phyloP scores from a whole-genome alignment of 371 early-diverging fungal genomes.

The Quaeritorhiza haematococci region DNA sequence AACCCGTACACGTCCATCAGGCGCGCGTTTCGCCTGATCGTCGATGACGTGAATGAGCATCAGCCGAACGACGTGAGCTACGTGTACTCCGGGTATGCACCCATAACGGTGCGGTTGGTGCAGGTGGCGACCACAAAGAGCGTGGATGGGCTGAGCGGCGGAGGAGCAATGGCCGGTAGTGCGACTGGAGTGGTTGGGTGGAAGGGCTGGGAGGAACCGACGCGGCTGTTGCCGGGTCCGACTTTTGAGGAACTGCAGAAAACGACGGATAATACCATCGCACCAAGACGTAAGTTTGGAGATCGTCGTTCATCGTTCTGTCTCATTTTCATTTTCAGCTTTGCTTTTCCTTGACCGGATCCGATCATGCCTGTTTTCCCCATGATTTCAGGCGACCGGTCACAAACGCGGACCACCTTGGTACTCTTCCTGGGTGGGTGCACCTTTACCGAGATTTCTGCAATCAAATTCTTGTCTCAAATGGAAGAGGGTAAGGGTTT shows the following conservation, averaged over 20 bases:
- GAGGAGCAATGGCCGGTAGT: neutral
- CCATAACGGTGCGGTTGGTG: conserved; percentile 80
- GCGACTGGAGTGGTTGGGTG: conserved; percentile 47
- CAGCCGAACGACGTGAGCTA: conserved; percentile 84
- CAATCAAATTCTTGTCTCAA: conserved; percentile 76
- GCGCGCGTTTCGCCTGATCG: conserved; percentile 70
- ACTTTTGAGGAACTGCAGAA: conserved; percentile 70
- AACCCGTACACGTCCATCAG: conserved; percentile 37
- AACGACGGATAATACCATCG: conserved; percentile 12
- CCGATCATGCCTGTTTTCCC: neutral
- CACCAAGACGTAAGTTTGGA: conserved; percentile 46
- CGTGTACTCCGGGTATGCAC: conserved; percentile 93
- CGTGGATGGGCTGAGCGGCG: conserved; percentile 12
- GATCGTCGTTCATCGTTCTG: no score
- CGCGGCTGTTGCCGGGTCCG: conserved; percentile 70
- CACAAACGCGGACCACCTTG: conserved; percentile 67
- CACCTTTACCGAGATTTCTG: conserved; percentile 85
- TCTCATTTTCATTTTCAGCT: neutral
- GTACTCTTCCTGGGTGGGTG: conserved; percentile 95
- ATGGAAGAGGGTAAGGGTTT: conserved; percentile 53
- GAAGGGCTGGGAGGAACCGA: conserved; percentile 81
- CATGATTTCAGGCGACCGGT: conserved; percentile 9
- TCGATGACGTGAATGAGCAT: conserved; percentile 79
- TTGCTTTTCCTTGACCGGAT: neutral
- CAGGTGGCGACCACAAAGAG: conserved; percentile 57